phyloP scores from a whole-genome alignment of 176 grass and related monocot genomes.

The Hyparrhenia diplandra region DNA sequence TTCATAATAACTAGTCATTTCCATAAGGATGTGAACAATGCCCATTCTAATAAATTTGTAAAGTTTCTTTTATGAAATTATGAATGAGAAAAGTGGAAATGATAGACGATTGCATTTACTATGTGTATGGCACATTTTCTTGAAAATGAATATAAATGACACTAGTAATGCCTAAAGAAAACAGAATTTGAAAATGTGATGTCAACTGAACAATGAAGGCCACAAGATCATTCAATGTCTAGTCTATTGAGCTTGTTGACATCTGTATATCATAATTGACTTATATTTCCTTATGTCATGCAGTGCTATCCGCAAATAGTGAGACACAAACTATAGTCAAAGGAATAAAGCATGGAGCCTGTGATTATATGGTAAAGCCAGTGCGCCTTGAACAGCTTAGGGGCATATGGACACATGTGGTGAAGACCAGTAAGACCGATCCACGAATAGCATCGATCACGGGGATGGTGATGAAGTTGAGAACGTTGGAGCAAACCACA shows the following conservation, averaged over 20 bases:
- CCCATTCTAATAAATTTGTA: too few species aligned
- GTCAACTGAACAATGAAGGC: background rate
- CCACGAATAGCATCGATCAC: too few species aligned
- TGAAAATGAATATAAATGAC: background rate
- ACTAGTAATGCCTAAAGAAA: background rate
- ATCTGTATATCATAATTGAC: background rate
- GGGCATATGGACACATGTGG: constrained; percentile 60
- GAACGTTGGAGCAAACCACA: background rate
- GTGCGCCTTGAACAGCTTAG: constrained; percentile 37
- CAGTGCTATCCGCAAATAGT: constrained; percentile 53
- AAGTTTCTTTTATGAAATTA: too few species aligned
- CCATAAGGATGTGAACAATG: too few species aligned
- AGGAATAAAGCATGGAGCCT: constrained; percentile 19
- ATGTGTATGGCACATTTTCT: background rate
- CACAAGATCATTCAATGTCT: background rate
- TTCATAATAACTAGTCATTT: too few species aligned
- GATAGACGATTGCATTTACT: background rate
- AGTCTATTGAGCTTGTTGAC: background rate
- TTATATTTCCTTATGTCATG: background rate
- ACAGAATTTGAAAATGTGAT: background rate
- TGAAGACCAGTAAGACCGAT: constrained; percentile 16
- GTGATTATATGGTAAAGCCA: constrained; percentile 57
- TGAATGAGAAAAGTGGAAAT: background rate
- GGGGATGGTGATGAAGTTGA: background rate
- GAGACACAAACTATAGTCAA: too few species aligned